Evolutionary conservation across 1,139 yeast genomes (phyloP).

Genomic region (Chernovozyma aurita): DNA sequence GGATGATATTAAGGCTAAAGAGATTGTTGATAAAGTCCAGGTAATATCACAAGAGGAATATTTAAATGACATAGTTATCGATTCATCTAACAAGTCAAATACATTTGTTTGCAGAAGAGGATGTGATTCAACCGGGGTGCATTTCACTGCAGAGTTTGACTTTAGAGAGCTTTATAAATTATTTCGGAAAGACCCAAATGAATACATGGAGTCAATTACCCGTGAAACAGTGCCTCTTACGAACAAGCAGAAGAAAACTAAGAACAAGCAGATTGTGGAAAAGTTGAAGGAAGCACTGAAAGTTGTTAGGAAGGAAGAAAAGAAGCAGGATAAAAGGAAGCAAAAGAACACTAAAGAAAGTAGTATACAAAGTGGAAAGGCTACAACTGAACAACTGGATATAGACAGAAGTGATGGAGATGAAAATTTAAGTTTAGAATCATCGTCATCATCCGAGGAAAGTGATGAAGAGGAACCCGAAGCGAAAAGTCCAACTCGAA

Average conservation of each 20-base stretch:
- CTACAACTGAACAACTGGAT: background rate
- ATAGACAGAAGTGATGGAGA: background rate
- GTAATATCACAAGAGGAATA: constrained; percentile 28
- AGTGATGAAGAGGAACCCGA: background rate
- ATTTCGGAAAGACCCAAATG: constrained; percentile 20
- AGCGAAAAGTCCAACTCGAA: background rate
- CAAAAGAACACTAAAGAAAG: background rate
- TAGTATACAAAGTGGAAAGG: background rate
- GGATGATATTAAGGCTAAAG: constrained; percentile 26
- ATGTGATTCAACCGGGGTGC: constrained; percentile 28
- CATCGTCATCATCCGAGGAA: constrained; percentile 2
- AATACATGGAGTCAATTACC: constrained; percentile 23
- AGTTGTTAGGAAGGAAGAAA: constrained; percentile 1
- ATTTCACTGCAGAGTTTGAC: constrained; percentile 31
- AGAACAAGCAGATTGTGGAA: constrained; percentile 1
- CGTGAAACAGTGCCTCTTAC: constrained; percentile 22
- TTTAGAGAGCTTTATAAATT: constrained; percentile 23
- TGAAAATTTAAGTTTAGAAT: constrained; percentile 4
- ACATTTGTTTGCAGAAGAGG: constrained; percentile 38
- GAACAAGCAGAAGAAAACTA: constrained; percentile 8
- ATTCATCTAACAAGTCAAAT: constrained; percentile 23
- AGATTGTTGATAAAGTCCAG: constrained; percentile 28
- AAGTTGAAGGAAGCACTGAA: background rate
- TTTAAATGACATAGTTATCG: constrained; percentile 19
- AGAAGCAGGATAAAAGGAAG: constrained; percentile 7